Base-by-base conservation (phyloP, 768 basidiomycete genomes). In the Dendrothele bispora region DNA sequence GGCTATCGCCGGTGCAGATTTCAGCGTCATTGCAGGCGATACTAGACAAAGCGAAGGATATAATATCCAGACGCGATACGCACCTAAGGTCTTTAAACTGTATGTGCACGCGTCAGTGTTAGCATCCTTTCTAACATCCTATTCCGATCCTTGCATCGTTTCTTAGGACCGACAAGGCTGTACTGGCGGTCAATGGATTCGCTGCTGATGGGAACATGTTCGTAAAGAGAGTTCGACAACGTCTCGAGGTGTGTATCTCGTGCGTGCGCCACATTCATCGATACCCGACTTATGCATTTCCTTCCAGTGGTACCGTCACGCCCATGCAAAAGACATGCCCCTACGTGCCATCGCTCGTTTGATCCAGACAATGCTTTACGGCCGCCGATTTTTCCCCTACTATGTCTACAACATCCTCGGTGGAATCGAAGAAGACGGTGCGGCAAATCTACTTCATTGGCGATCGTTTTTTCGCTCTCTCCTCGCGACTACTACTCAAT, bases 281-380 rank as follows among this genome's bases (percentile, higher is more conserved):
- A 32, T 45, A 38, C 41, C 27, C 27, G 30, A 25, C 35, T 34
- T 30, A 35, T 35, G 22, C 26, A 30, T 51, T 20, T 50, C 25
- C 29, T 42, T 37, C 7, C 53, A 98, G 95, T 98, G 94, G 95
- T 99, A 98, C 69, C 82, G 87, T 48, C 94, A 98, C 67, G 94
- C 93, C 8, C 95, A 99, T 69, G 81, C 91, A 52, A 97, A 97
- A 69, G 91, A 93, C 57, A 98, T 98, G 91, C 86, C 92, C n/a
- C 78, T 99, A 29, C 86, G 88, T 53, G 86, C 94, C 21, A 97
- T 99, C 62, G 97, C 97, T n/a, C 84, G 97, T 49, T 78, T 99
- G 59, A 95, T 99, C 48, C 95, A 98, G 67, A 97, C 95, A 15
- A 95, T 98, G 91, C 80, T 99, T 22, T 99, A 99, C 65, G 88